phyloP scores from a whole-genome alignment of 495 filamentous ascomycete species.

The Penicillium antarcticum region DNA sequence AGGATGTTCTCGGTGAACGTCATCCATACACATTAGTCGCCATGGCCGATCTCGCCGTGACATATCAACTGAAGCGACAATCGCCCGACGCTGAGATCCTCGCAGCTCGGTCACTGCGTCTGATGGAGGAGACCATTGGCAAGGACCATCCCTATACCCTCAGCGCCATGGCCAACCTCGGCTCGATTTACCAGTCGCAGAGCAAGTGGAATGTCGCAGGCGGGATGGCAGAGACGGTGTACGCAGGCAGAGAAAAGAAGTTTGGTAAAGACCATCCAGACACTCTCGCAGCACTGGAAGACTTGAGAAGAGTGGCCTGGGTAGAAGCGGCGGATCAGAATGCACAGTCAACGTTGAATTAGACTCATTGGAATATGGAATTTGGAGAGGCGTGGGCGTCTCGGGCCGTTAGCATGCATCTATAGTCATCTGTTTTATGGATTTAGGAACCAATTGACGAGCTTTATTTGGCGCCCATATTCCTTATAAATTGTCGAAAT shows the following conservation, averaged over 20 bases:
- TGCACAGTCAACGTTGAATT: slow-evolving; percentile 6
- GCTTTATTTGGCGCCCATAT: not conserved
- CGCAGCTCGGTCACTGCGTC: slow-evolving; percentile 11
- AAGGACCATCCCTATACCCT: slow-evolving; percentile 30
- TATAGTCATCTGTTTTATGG: not conserved
- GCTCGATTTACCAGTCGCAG: slow-evolving; percentile 20
- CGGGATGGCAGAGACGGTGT: slow-evolving; percentile 15
- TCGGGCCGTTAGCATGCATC: not conserved
- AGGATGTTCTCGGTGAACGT: slow-evolving; percentile 26
- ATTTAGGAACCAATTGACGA: not conserved
- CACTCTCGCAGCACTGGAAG: slow-evolving; percentile 21
- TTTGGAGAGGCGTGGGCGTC: not conserved
- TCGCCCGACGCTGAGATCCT: slow-evolving; percentile 24
- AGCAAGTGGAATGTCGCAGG: slow-evolving; percentile 21
- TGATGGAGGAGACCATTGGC: slow-evolving; percentile 23
- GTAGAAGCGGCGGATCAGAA: slow-evolving; percentile 16
- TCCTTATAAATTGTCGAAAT: not conserved
- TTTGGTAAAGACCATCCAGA: slow-evolving; percentile 28
- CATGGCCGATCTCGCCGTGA: slow-evolving; percentile 21
- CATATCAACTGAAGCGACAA: slow-evolving; percentile 19
- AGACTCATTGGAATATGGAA: not conserved
- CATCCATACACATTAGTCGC: slow-evolving; percentile 37
- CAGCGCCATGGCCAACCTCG: slow-evolving; percentile 16
- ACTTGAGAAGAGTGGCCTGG: slow-evolving; percentile 9
- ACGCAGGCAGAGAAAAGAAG: slow-evolving; percentile 11